Conservation (phyloP, 495 filamentous ascomycete species). For the Schizothecium vesticola region DNA sequence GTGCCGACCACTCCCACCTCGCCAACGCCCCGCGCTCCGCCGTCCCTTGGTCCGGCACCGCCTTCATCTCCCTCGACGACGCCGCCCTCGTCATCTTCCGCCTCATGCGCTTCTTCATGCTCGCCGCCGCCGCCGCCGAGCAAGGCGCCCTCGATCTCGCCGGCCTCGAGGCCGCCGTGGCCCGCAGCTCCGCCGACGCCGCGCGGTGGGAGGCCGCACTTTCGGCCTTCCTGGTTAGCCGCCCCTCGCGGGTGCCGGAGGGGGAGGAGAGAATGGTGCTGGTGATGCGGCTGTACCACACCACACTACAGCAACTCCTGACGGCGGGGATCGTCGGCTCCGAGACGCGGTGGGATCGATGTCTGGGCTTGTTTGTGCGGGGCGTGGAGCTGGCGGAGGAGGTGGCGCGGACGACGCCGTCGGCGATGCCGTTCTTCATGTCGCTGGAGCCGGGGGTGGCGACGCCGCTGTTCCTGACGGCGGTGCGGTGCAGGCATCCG, state of each 20-base stretch:
- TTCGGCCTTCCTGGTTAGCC: not conserved
- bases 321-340: constrained; percentile 8
- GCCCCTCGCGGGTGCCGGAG: not conserved
- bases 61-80: not conserved
- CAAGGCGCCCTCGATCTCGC: not conserved
- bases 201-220: constrained; percentile 7
- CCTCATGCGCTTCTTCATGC: constrained; percentile 2
- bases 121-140: not conserved
- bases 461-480: constrained; percentile 14
- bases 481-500: constrained; percentile 18
- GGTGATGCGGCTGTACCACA: constrained; percentile 13
- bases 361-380: constrained; percentile 5
- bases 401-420: not conserved
- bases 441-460: constrained; percentile 20
- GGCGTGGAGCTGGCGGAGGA: constrained; percentile 7
- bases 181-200: not conserved
- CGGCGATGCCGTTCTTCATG: constrained; percentile 16
- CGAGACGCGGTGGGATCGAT: constrained; percentile 12
- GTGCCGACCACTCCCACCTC: not conserved
- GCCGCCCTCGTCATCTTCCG: constrained; percentile 2
- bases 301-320: not conserved
- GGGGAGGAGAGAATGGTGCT: not conserved
- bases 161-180: not conserved
- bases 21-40: not conserved
- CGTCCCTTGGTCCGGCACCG: not conserved